A percentile compares a stretch with the other conserved stretches of the same genome.
These are phyloP conservation scores for Nitzschia sp. DNA, from an alignment of 108 stramenopile genomes.

Conservation along the genomic window DNA sequence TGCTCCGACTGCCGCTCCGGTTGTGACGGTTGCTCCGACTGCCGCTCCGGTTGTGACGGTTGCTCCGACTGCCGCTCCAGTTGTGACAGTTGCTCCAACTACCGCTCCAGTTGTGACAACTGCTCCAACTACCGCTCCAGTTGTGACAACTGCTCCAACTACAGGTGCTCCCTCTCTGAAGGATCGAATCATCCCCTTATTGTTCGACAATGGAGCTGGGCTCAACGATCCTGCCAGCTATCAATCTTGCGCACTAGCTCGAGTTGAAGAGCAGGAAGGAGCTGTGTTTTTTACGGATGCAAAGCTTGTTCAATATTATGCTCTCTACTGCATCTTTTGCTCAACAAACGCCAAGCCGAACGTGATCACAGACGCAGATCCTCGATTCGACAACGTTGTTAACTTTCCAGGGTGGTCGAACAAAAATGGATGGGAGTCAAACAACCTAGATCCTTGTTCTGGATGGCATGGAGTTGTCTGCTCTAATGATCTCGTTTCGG, in stretches of 20 bases:
- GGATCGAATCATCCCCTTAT: slow-evolving; percentile 13
- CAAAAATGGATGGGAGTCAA: slow-evolving; percentile 11
- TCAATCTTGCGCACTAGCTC: slow-evolving; percentile 31
- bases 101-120: slow-evolving; percentile 4
- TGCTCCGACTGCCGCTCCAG: slow-evolving; percentile 1
- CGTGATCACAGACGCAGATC: slow-evolving; percentile 15
- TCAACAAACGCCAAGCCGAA: slow-evolving; percentile 25
- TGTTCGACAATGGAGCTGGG: slow-evolving; percentile 24
- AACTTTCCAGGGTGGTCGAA: slow-evolving; percentile 26
- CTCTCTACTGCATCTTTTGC: slow-evolving; percentile 25
- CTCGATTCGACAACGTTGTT: slow-evolving; percentile 11
- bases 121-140: neutral
- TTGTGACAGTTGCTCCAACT: slow-evolving; percentile 3
- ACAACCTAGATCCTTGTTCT: slow-evolving; percentile 25
- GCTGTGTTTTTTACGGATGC: slow-evolving; percentile 2
- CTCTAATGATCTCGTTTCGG: slow-evolving; percentile 15
- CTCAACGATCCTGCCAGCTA: slow-evolving; percentile 31
- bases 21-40: slow-evolving; percentile 4
- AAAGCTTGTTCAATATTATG: slow-evolving; percentile 34
- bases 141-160: slow-evolving; percentile 17
- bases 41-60: neutral
- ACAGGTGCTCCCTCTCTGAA: neutral
- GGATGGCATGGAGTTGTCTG: slow-evolving; percentile 41
- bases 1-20: neutral
- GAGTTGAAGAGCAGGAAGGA: slow-evolving; percentile 18